phyloP scores from a whole-genome alignment of 495 filamentous ascomycete species.

The Penicillium soppii region DNA sequence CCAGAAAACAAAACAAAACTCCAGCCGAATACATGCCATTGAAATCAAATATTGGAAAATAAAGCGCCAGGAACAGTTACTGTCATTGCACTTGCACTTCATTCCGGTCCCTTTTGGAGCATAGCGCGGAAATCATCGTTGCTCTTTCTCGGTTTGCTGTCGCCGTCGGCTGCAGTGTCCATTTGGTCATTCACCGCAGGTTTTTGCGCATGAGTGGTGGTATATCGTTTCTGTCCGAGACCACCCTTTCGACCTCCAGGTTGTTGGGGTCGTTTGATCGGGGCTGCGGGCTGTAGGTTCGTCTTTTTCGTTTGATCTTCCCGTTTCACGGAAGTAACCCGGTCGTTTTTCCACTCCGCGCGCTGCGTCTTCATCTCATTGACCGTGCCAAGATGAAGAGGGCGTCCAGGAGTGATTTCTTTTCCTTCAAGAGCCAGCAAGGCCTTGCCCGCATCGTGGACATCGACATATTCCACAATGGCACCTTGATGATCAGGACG shows the following conservation, averaged over 20 bases:
- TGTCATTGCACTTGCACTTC: conserved; percentile 22
- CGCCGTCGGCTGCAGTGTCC: conserved; percentile 34
- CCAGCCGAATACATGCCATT: conserved; percentile 25
- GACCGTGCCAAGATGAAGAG: conserved; percentile 66
- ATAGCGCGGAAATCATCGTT: conserved; percentile 88
- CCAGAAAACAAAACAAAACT: conserved; percentile 15
- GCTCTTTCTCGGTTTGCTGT: conserved; percentile 56
- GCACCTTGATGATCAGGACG: conserved; percentile 82
- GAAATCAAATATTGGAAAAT: too few relatives aligned
- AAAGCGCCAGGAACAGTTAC: conserved; percentile 24
- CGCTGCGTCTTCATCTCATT: conserved; percentile 64
- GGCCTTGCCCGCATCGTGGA: conserved; percentile 71
- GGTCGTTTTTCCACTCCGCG: conserved; percentile 55
- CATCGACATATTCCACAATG: conserved; percentile 75
- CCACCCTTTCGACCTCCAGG: conserved; percentile 49
- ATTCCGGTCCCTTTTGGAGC: conserved; percentile 49
- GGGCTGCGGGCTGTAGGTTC: conserved; percentile 51
- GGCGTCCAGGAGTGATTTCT: conserved; percentile 63
- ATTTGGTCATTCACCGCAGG: conserved; percentile 35
- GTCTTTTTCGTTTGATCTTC: conserved; percentile 34
- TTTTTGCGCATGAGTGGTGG: not conserved
- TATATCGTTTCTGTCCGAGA: conserved; percentile 55
- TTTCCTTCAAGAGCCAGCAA: conserved; percentile 68
- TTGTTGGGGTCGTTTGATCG: conserved; percentile 58
- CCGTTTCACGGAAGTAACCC: conserved; percentile 38